These are phyloP conservation scores for Orbilia blumenaviensis DNA, from an alignment of 2,329 filamentous ascomycete genomes.

Conservation along the genomic window DNA sequence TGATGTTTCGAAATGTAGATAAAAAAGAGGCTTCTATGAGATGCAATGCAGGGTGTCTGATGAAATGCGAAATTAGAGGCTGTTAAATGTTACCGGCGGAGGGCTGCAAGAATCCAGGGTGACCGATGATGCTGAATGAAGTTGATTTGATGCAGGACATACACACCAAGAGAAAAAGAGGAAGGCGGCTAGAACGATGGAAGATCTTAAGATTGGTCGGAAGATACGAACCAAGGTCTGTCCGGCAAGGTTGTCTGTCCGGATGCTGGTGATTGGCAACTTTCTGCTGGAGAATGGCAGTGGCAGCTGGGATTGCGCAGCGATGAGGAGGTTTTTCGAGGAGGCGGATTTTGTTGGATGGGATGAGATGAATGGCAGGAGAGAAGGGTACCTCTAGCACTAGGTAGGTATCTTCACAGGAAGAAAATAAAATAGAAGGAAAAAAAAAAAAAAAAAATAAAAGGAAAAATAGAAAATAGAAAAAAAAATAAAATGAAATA, in stretches of 20 bases:
- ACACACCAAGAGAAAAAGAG: constrained; percentile 21
- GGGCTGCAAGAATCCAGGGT: constrained; percentile 5
- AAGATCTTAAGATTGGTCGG: constrained; percentile 16
- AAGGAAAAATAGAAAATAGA: not conserved
- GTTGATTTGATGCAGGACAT: constrained; percentile 6
- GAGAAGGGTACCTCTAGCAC: no score
- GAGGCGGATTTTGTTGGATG: constrained; percentile 12
- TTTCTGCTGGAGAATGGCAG: not conserved
- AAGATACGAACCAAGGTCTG: constrained; percentile 3
- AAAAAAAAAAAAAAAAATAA: not conserved
- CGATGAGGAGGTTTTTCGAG: not conserved
- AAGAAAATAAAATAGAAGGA: not conserved
- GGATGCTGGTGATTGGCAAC: not conserved
- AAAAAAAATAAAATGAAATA: not conserved
- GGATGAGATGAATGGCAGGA: no score
- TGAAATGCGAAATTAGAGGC: constrained; percentile 39
- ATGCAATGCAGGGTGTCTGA: constrained; percentile 17
- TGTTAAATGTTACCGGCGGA: constrained; percentile 25
- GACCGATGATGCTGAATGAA: constrained; percentile 4
- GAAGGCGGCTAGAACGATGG: constrained; percentile 16
- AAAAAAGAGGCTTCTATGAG: constrained; percentile 4
- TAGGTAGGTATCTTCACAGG: constrained; percentile 38
- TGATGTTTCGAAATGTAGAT: constrained; percentile 1
- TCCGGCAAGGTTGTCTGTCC: not conserved
- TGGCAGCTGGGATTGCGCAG: not conserved